phyloP scores from a whole-genome alignment of 2,329 filamentous ascomycete species.

The Fusarium veterinarium region DNA sequence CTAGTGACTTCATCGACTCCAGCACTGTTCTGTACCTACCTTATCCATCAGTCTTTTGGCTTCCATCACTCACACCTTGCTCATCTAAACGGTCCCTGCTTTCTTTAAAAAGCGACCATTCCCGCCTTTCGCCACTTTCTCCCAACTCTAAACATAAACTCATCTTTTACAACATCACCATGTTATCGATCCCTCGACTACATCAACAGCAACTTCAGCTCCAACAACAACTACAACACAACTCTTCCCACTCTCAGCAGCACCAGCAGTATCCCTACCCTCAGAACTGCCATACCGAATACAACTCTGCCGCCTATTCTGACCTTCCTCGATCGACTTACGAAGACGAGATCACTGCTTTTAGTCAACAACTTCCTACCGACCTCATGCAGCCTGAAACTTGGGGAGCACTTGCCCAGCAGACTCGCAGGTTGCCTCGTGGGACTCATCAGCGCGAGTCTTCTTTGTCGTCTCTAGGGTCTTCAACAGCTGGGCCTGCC shows the following conservation, averaged over 20 bases:
- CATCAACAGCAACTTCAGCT: constrained; percentile 43
- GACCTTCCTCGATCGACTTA: constrained; percentile 34
- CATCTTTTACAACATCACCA: constrained; percentile 39
- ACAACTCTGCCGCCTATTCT: constrained; percentile 30
- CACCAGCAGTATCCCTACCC: constrained; percentile 33
- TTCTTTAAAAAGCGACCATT: constrained; percentile 43
- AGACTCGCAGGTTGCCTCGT: constrained; percentile 53
- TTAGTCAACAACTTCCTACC: constrained; percentile 41
- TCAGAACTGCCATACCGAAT: constrained; percentile 36
- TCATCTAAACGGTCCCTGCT: constrained; percentile 29
- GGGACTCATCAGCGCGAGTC: constrained; percentile 68
- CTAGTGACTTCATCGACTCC: neutral
- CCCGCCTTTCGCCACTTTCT: constrained; percentile 42
- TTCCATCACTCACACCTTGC: constrained; percentile 27
- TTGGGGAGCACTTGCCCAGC: constrained; percentile 54
- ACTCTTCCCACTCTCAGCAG: constrained; percentile 35
- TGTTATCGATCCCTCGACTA: constrained; percentile 47
- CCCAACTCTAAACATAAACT: constrained; percentile 39
- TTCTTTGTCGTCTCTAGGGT: constrained; percentile 70
- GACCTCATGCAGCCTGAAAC: constrained; percentile 57
- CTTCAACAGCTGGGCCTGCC: constrained; percentile 66
- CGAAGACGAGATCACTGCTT: constrained; percentile 43
- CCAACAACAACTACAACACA: constrained; percentile 46
- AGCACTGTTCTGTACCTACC: constrained; percentile 15
- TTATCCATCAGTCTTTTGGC: constrained; percentile 35